Evolutionary conservation across 2,329 filamentous ascomycete species (phyloP).

Genomic region (Xylariaceae sp.): DNA sequence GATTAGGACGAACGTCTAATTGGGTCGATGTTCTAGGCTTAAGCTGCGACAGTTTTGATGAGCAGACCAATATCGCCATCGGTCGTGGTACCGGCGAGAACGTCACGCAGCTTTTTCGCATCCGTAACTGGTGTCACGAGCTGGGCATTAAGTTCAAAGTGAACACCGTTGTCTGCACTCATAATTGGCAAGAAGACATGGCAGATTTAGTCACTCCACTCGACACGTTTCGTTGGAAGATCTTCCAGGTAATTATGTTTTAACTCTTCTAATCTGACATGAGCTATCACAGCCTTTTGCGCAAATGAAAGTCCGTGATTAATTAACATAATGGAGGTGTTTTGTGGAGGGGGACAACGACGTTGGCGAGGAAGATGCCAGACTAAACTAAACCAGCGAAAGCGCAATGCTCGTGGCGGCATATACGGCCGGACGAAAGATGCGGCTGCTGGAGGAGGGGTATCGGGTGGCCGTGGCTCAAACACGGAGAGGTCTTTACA

Average conservation of each 20-base stretch:
- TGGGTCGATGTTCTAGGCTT: constrained; percentile 54
- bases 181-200: constrained; percentile 53
- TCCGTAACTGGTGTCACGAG: constrained; percentile 44
- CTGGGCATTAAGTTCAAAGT: constrained; percentile 54
- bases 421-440: constrained; percentile 46
- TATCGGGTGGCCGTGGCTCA: constrained; percentile 12
- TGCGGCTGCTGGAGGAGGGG: neutral
- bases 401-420: constrained; percentile 45
- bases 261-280: too few relatives aligned
- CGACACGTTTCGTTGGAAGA: constrained; percentile 53
- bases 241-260: constrained; percentile 55
- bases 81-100: constrained; percentile 50
- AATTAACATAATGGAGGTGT: too few relatives aligned
- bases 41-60: constrained; percentile 53
- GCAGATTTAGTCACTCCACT: constrained; percentile 37
- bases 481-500: too few relatives aligned
- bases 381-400: constrained; percentile 18
- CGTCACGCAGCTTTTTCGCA: constrained; percentile 41
- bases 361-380: constrained; percentile 31
- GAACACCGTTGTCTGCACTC: constrained; percentile 51
- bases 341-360: constrained; percentile 54
- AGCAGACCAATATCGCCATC: constrained; percentile 48
- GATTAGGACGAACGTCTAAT: too few relatives aligned
- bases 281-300: too few relatives aligned
- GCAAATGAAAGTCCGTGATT: too few relatives aligned